A percentile compares a stretch with the other conserved stretches of the same genome.
phyloP scores from a whole-genome alignment of 495 filamentous ascomycete genomes.

The Aspergillus conjunctus region DNA sequence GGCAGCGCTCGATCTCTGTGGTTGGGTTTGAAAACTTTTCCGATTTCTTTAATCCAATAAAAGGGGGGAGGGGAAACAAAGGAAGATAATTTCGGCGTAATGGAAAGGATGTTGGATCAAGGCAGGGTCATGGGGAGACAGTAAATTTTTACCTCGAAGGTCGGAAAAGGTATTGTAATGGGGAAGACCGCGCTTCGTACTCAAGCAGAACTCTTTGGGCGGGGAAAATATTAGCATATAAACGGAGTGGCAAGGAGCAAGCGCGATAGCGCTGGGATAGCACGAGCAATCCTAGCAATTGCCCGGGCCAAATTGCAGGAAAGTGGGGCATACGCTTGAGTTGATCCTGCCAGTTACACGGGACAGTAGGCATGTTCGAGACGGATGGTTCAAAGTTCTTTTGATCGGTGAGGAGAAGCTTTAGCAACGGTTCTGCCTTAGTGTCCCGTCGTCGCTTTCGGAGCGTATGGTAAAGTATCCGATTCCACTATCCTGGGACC shows the following conservation, averaged over 20 bases:
- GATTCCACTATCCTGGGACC: not conserved
- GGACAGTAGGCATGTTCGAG: conserved; percentile 37
- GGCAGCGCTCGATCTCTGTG: conserved; percentile 1
- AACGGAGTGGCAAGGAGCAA: conserved; percentile 3
- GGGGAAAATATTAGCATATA: conserved; percentile 22
- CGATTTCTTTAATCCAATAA: not conserved
- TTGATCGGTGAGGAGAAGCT: conserved; percentile 13
- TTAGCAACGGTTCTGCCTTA: conserved; percentile 1
- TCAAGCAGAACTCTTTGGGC: conserved; percentile 60
- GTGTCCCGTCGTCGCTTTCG: not conserved
- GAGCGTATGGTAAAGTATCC: not conserved
- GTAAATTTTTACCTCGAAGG: conserved; percentile 62
- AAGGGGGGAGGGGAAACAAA: not conserved
- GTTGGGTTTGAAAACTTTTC: not conserved
- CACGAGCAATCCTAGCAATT: conserved; percentile 9
- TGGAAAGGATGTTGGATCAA: not conserved
- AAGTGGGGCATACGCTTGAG: conserved; percentile 51
- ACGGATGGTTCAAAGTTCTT: not conserved
- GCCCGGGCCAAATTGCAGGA: conserved; percentile 20
- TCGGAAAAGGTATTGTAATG: conserved; percentile 75
- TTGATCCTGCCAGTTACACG: conserved; percentile 50
- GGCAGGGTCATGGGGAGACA: conserved; percentile 14
- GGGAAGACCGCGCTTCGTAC: conserved; percentile 55
- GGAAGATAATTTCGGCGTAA: not conserved
- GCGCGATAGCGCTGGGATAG: not conserved